A percentile compares a stretch with the other conserved stretches of the same genome.
Evolutionary conservation across 73 alveolate genomes (phyloP).

Genomic region (Paramecium biaurelia): DNA sequence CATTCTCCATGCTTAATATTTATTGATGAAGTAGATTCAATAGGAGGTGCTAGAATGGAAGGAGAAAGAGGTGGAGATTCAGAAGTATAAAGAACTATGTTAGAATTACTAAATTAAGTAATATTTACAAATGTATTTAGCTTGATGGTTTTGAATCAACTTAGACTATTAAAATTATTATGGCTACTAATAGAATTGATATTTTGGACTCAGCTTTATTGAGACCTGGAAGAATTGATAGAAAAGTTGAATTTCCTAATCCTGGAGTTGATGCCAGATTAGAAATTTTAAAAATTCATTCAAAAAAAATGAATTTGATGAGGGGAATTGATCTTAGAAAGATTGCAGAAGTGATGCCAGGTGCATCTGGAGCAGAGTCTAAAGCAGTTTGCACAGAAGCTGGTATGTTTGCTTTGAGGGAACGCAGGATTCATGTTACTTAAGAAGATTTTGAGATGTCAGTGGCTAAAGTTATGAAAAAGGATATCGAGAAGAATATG

Average conservation of each 20-base stretch:
- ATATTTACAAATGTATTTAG: not conserved
- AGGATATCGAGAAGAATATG: conserved; percentile 98
- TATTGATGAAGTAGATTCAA: conserved; percentile 99
- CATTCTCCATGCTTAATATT: conserved; percentile 99
- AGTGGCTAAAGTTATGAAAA: conserved; percentile 99
- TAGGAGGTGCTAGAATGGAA: conserved; percentile 96
- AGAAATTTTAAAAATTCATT: conserved; percentile 97
- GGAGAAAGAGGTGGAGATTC: conserved; percentile 98
- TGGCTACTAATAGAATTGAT: conserved; percentile 99
- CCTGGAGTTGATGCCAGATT: conserved; percentile 97
- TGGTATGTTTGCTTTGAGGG: conserved; percentile 99
- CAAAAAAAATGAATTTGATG: conserved; percentile 95
- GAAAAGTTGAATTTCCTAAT: conserved; percentile 99
- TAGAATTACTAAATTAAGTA: conserved; percentile 95
- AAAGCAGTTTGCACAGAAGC: conserved; percentile 94
- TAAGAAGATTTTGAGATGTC: conserved; percentile 99
- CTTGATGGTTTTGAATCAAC: conserved; percentile 99
- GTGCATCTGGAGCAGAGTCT: conserved; percentile 99
- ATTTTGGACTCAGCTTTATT: conserved; percentile 98
- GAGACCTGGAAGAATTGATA: conserved; percentile 99
- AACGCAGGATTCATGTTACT: conserved; percentile 99
- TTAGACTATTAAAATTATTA: conserved; percentile 86
- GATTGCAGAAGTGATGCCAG: conserved; percentile 94
- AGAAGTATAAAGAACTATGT: conserved; percentile 99
- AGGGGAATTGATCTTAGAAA: conserved; percentile 94